These are phyloP conservation scores for Golovinomyces cichoracearum DNA, from an alignment of 2,329 filamentous ascomycete genomes.

Conservation along the genomic window DNA sequence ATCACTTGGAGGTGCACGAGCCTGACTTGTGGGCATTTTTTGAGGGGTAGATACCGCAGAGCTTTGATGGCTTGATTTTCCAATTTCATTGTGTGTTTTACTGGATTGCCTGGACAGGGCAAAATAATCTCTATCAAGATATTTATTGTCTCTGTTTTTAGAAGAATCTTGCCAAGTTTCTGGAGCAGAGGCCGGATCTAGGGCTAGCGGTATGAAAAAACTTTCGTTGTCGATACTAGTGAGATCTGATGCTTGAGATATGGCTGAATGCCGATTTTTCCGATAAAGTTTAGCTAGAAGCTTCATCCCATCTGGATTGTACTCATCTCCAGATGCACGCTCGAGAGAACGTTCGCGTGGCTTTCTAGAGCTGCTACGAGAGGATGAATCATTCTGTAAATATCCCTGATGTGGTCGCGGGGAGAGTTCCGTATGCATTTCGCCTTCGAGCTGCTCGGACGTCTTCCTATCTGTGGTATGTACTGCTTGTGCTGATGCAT, in stretches of 20 bases:
- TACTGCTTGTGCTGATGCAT: conserved; percentile 34
- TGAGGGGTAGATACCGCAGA: conserved; percentile 46
- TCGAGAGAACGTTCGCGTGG: conserved; percentile 26
- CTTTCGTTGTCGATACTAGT: conserved; percentile 22
- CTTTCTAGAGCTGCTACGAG: conserved; percentile 24
- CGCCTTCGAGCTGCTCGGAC: conserved; percentile 32
- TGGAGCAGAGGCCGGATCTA: conserved; percentile 34
- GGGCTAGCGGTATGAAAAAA: conserved; percentile 50
- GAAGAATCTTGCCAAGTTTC: conserved; percentile 22
- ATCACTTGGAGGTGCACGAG: conserved; percentile 36
- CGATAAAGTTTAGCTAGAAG: conserved; percentile 54
- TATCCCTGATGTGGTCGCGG: conserved; percentile 31
- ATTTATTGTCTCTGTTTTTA: conserved; percentile 16
- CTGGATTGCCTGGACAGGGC: conserved; percentile 19
- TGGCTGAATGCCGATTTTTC: conserved; percentile 51
- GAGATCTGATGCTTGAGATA: conserved; percentile 24
- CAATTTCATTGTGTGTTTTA: conserved; percentile 17
- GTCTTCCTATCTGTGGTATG: conserved; percentile 31
- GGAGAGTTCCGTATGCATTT: conserved; percentile 43
- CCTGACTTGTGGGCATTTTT: conserved; percentile 74
- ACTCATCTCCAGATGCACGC: conserved; percentile 19
- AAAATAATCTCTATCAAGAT: conserved; percentile 32
- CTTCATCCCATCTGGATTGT: conserved; percentile 33
- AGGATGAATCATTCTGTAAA: conserved; percentile 27
- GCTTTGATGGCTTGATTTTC: conserved; percentile 18